Conservation (phyloP, 176 grass and related monocot species). For the Juncus effusus region DNA sequence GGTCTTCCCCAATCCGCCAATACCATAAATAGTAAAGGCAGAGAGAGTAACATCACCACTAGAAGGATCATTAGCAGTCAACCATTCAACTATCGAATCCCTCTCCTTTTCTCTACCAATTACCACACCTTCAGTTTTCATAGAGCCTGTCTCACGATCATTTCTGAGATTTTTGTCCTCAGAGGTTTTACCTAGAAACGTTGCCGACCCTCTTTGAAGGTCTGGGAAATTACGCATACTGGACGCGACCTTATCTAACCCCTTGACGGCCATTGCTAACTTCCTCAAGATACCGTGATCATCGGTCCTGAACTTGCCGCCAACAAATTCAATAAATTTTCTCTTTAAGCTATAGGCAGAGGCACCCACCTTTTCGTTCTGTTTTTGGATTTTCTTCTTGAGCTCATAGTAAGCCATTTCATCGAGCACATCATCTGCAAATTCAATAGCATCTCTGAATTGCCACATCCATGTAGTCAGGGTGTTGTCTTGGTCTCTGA, state of each 20-base stretch:
- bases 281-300: slow-evolving; percentile 1
- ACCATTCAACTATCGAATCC: slow-evolving; percentile 22
- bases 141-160: slow-evolving; percentile 9
- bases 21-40: slow-evolving; percentile 11
- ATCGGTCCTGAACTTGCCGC: not conserved
- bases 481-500: not conserved
- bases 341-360: slow-evolving; percentile 27
- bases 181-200: not conserved
- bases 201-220: not conserved
- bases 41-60: not conserved
- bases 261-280: slow-evolving; percentile 18
- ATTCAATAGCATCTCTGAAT: slow-evolving; percentile 31
- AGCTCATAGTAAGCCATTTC: slow-evolving; percentile 38
- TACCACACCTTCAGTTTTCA: slow-evolving; percentile 23
- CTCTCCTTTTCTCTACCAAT: slow-evolving; percentile 26
- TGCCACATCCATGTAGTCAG: slow-evolving; percentile 35
- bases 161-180: not conserved
- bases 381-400: slow-evolving; percentile 25
- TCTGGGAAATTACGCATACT: not conserved
- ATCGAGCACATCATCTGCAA: slow-evolving; percentile 37
- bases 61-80: not conserved
- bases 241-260: slow-evolving; percentile 19
- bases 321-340: not conserved
- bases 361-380: slow-evolving; percentile 25
- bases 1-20: slow-evolving; percentile 20